phyloP scores from a whole-genome alignment of 108 stramenopile genomes.

The Nannochloropsis granulata region DNA sequence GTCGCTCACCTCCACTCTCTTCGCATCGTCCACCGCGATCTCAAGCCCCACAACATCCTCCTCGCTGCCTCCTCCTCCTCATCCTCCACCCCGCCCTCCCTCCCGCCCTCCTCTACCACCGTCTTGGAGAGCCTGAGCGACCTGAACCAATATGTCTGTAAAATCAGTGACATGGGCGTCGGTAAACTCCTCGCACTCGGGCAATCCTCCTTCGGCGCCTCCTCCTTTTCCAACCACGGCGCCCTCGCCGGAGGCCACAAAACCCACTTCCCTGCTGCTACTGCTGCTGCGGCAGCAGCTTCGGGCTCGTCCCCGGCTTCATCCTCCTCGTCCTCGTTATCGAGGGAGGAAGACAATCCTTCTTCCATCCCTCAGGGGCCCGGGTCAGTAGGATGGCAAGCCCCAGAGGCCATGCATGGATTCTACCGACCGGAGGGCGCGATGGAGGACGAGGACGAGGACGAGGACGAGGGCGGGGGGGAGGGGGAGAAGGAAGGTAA shows the following conservation, averaged over 20 bases:
- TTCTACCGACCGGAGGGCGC: conserved; percentile 34
- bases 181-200: conserved; percentile 61
- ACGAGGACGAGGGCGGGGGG: not conserved
- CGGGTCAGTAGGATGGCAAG: conserved; percentile 76
- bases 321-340: not conserved
- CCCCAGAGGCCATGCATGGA: conserved; percentile 67
- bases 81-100: not conserved
- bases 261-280: not conserved
- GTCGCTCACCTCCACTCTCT: conserved; percentile 71
- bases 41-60: conserved; percentile 77
- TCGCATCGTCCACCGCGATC: conserved; percentile 71
- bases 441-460: conserved; percentile 48
- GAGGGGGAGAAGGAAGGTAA: not conserved
- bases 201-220: conserved; percentile 1
- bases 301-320: conserved; percentile 33
- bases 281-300: not conserved
- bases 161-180: conserved; percentile 91
- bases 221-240: not conserved
- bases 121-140: conserved; percentile 23
- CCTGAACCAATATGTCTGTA: conserved; percentile 56
- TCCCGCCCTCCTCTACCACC: not conserved
- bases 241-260: not conserved
- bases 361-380: not conserved
- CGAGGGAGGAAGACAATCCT: not conserved
- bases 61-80: conserved; percentile 34